Evolutionary conservation across 176 grass and related monocot species (phyloP).

Genomic region (Calamus simplicifolius): DNA sequence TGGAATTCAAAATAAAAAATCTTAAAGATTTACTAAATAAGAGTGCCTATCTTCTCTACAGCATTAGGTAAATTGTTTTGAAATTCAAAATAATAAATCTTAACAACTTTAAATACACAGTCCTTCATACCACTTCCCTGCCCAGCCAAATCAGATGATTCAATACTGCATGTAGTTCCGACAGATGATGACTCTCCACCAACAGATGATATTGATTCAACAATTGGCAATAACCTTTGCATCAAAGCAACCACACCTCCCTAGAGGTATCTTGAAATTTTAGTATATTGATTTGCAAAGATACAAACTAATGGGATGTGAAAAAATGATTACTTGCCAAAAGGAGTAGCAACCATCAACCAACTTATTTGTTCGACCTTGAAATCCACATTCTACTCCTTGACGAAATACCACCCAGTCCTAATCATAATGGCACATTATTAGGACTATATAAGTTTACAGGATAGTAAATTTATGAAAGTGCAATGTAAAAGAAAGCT

Average conservation of each 20-base stretch:
- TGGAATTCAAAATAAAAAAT: too few relatives aligned
- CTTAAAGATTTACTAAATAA: too few relatives aligned
- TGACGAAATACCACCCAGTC: constrained; percentile 72
- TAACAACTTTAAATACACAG: neutral
- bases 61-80: neutral
- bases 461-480: too few relatives aligned
- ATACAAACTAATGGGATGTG: constrained; percentile 16
- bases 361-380: constrained; percentile 91
- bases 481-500: too few relatives aligned
- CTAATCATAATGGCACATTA: constrained; percentile 23
- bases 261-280: constrained; percentile 27
- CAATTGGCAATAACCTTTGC: constrained; percentile 54
- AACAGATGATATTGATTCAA: constrained; percentile 27
- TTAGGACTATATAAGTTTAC: too few relatives aligned
- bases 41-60: too few relatives aligned
- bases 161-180: constrained; percentile 8
- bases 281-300: constrained; percentile 2
- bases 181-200: constrained; percentile 14
- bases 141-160: constrained; percentile 21
- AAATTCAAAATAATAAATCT: constrained; percentile 18
- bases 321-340: constrained; percentile 73
- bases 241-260: constrained; percentile 70
- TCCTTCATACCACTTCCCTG: constrained; percentile 19
- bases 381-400: constrained; percentile 94
- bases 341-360: constrained; percentile 99